Evolutionary conservation across 257 asterid species (phyloP).

Genomic region (Scutellaria galericulata): DNA sequence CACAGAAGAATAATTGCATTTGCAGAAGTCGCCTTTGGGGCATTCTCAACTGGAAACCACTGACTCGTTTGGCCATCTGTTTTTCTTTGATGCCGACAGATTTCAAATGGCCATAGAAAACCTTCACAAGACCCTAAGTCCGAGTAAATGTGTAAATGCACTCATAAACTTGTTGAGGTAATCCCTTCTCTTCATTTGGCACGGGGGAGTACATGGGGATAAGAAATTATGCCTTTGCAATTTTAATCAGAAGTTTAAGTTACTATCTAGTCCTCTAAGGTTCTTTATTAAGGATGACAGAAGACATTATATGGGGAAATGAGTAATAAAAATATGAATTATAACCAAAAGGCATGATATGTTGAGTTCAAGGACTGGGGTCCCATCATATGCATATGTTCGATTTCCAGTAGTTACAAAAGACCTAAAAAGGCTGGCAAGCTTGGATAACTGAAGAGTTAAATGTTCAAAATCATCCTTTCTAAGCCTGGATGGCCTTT

Average conservation of each 20-base stretch:
- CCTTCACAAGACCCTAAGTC: neutral
- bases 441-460: neutral
- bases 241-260: neutral
- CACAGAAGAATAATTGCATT: neutral
- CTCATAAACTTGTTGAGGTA: neutral
- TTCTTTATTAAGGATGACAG: neutral
- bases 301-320: neutral
- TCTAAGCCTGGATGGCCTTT: neutral
- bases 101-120: conserved; percentile 14
- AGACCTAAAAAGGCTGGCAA: neutral
- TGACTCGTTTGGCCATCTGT: neutral
- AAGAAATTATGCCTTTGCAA: neutral
- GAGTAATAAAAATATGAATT: neutral
- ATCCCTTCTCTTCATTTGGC: conserved; percentile 11
- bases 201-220: neutral
- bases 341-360: neutral
- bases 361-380: neutral
- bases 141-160: neutral
- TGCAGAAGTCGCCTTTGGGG: neutral
- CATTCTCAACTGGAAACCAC: neutral
- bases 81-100: neutral
- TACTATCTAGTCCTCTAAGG: neutral
- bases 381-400: neutral
- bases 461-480: conserved; percentile 5
- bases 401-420: neutral